Conservation (phyloP, 768 basidiomycete species). For the Floccularia luteovirens region DNA sequence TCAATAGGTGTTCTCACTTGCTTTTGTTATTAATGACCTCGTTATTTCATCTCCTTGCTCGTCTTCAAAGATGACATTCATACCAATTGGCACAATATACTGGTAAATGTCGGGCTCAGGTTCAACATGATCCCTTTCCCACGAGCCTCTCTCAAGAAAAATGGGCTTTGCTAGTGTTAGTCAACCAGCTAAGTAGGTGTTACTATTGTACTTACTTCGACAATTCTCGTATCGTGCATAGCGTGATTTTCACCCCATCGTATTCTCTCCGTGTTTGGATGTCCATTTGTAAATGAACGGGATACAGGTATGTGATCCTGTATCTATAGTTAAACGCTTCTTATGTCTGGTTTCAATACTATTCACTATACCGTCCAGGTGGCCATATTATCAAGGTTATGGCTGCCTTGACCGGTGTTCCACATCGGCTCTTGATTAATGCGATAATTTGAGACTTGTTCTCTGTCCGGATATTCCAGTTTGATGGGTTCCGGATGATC, state of each 20-base stretch:
- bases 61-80: conserved; percentile 63
- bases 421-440: no score
- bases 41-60: conserved; percentile 56
- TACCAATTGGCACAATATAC: conserved; percentile 61
- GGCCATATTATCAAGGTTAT: no score
- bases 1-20: neutral
- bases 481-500: no score
- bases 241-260: conserved; percentile 2
- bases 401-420: no score
- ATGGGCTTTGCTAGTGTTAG: conserved; percentile 7
- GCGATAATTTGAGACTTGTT: no score
- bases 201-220: conserved; percentile 9
- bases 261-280: conserved; percentile 1
- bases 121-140: conserved; percentile 13
- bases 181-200: neutral
- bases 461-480: no score
- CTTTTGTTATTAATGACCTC: conserved; percentile 27
- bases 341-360: no score
- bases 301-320: no score
- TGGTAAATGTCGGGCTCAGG: conserved; percentile 28
- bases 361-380: no score
- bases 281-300: no score
- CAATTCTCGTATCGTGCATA: conserved; percentile 5
- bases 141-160: conserved; percentile 17
- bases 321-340: no score